A percentile compares a stretch with the other conserved stretches of the same genome.
Conservation (phyloP, 2,329 filamentous ascomycete genomes). For the Fusarium verticillioides region DNA sequence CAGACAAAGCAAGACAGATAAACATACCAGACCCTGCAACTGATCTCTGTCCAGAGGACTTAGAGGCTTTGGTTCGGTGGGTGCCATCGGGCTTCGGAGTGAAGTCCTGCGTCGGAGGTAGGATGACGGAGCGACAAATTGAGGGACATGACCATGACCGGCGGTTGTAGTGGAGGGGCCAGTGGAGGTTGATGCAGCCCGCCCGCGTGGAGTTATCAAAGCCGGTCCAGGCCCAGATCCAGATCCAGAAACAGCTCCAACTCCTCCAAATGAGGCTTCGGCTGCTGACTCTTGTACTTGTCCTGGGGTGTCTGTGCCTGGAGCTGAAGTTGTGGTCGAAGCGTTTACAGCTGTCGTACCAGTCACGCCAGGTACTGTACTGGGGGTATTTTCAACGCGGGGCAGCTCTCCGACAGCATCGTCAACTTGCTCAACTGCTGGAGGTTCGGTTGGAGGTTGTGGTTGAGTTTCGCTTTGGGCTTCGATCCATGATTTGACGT, state of each 20-base stretch:
- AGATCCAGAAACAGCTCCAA: conserved; percentile 6
- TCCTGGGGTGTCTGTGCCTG: conserved; percentile 10
- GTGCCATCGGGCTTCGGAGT: conserved; percentile 51
- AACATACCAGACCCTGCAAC: conserved; percentile 78
- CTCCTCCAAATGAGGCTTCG: conserved; percentile 13
- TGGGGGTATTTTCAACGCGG: conserved; percentile 24
- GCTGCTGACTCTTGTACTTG: background rate
- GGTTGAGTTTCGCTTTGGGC: conserved; percentile 25
- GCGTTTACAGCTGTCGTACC: conserved; percentile 21
- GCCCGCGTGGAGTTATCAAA: conserved; percentile 36
- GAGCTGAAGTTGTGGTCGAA: conserved; percentile 24
- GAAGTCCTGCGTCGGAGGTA: conserved; percentile 61
- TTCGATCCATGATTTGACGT: conserved; percentile 36
- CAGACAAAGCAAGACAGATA: conserved; percentile 5
- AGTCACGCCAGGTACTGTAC: conserved; percentile 18
- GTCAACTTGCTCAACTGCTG: conserved; percentile 20
- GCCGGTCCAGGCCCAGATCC: conserved; percentile 24
- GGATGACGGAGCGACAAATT: conserved; percentile 69
- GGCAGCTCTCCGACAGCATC: conserved; percentile 33
- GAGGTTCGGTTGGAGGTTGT: conserved; percentile 21
- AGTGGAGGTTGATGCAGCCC: conserved; percentile 39
- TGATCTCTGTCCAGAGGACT: conserved; percentile 79
- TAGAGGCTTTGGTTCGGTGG: conserved; percentile 56
- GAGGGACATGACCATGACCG: conserved; percentile 55
- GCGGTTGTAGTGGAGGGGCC: conserved; percentile 38